Conservation (phyloP, 352 stramenopile genomes). For the Albugo candida region DNA sequence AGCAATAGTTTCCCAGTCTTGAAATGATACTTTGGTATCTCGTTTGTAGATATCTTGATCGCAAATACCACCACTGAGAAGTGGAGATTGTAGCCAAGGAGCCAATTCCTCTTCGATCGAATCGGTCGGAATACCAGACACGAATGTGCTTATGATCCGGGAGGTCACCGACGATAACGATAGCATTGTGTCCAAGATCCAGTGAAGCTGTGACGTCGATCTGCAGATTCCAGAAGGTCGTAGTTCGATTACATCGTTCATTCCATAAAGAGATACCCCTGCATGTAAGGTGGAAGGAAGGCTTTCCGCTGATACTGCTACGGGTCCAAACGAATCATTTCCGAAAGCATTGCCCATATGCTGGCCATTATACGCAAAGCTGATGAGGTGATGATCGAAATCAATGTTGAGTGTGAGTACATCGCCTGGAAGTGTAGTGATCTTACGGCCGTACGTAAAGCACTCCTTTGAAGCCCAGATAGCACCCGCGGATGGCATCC, state of each 20-base stretch:
- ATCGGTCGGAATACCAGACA: conserved; percentile 56
- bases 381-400: conserved; percentile 49
- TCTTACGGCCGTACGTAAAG: conserved; percentile 23
- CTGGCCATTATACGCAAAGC: conserved; percentile 52
- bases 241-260: conserved; percentile 53
- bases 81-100: conserved; percentile 62
- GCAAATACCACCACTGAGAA: conserved; percentile 51
- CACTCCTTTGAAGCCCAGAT: conserved; percentile 49
- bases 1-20: conserved; percentile 17
- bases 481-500: conserved; percentile 65
- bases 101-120: conserved; percentile 60
- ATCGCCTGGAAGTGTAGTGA: conserved; percentile 31
- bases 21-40: conserved; percentile 7
- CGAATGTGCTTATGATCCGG: conserved; percentile 43
- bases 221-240: conserved; percentile 45
- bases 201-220: conserved; percentile 64
- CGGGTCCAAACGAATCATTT: conserved; percentile 14
- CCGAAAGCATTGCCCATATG: conserved; percentile 35
- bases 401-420: conserved; percentile 55
- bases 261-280: conserved; percentile 48
- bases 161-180: conserved; percentile 47
- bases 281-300: conserved; percentile 22
- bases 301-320: conserved; percentile 11
- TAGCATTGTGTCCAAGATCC: conserved; percentile 68
- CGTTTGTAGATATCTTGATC: conserved; percentile 1